A percentile compares a stretch with the other conserved stretches of the same genome.
phyloP scores from a whole-genome alignment of 2,329 filamentous ascomycete genomes.

The Claviceps digitariae region DNA sequence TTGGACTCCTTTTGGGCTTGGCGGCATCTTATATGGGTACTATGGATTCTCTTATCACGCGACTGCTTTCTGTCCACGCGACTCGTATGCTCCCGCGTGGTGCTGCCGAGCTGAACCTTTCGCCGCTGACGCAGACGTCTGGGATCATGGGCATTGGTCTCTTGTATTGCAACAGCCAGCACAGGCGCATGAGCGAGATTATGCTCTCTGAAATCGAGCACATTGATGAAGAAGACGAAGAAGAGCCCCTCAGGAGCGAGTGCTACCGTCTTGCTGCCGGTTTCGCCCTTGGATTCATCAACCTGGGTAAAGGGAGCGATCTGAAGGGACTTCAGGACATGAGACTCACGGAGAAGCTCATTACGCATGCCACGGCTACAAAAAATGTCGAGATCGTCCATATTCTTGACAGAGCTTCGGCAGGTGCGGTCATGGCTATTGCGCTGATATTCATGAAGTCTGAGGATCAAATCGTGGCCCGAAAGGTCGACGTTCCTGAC shows the following conservation, averaged over 20 bases:
- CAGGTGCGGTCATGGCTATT: slow-evolving; percentile 83
- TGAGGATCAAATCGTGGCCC: slow-evolving; percentile 71
- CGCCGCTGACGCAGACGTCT: slow-evolving; percentile 84
- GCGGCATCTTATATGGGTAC: slow-evolving; percentile 91
- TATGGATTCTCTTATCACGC: slow-evolving; percentile 92
- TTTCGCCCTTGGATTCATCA: slow-evolving; percentile 87
- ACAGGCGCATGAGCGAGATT: slow-evolving; percentile 95
- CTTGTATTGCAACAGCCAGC: slow-evolving; percentile 87
- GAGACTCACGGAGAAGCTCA: slow-evolving; percentile 76
- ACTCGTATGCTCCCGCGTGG: slow-evolving; percentile 87
- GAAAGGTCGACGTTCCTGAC: slow-evolving; percentile 86
- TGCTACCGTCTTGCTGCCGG: slow-evolving; percentile 93
- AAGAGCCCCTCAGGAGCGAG: slow-evolving; percentile 77
- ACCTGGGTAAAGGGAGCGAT: slow-evolving; percentile 80
- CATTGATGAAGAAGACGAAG: slow-evolving; percentile 65
- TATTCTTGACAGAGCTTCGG: slow-evolving; percentile 80
- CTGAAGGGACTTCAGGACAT: slow-evolving; percentile 86
- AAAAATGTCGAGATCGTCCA: slow-evolving; percentile 90
- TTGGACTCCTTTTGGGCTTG: slow-evolving; percentile 81
- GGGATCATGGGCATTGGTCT: slow-evolving; percentile 95
- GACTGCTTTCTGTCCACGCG: slow-evolving; percentile 87
- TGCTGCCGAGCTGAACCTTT: slow-evolving; percentile 86
- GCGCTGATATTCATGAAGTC: slow-evolving; percentile 96
- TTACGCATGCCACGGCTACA: slow-evolving; percentile 72
- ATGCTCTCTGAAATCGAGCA: slow-evolving; percentile 97